Evolutionary conservation across 305 asterid species (phyloP), one percentile per base, ranked within the genome.

Genomic region (Andrographis paniculata): DNA sequence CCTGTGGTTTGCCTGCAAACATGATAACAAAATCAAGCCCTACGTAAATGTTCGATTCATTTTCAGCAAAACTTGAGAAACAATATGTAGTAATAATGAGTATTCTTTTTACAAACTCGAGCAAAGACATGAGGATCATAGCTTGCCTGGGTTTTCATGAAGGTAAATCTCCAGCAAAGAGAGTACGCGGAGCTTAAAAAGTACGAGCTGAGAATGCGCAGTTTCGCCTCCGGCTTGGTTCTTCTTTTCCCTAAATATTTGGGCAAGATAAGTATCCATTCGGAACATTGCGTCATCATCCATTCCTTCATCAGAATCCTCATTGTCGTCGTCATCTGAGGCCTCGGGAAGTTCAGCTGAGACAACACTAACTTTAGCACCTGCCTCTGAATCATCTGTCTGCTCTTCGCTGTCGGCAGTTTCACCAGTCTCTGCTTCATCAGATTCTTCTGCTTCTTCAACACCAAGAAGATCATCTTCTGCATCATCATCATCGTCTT

Each of bases 271-370:
- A 12, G 73, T 56, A 67, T 91, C 99, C 87, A 86, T 80, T 33
- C 89, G 68, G 46, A 91, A 80, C 99, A 91, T 86, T 27, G 80
- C 95, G 56, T 91, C 99, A 36, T 91, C 99, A 51, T 91, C 96
- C 94, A 89, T 74, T 56, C 88, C 95, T 54, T 76, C 93, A 47
- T 91, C 99, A 18, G 96, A 86, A 33, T 33, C 38, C 17, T 24
- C 30, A 24, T 8, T 8, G 8, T 85, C 30, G 8, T 85, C 95
- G 63, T 79, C 93, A 68, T 80, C 92, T 18, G 87, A 78, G 58
- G 62, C 81, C 60, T 74, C 87, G 5, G 87, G 80, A 71, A 71
- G 77, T 54, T 77, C 78, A 14, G 64, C 59, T 31, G 58, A 45
- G 21, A 42, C 72, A 5, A 68, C 41, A 59, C 64, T 69, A 46